Percentiles rank a stretch among this genome's conserved stretches.
phyloP scores from a whole-genome alignment of 73 alveolate genomes.

The Paramecium primaurelia region DNA sequence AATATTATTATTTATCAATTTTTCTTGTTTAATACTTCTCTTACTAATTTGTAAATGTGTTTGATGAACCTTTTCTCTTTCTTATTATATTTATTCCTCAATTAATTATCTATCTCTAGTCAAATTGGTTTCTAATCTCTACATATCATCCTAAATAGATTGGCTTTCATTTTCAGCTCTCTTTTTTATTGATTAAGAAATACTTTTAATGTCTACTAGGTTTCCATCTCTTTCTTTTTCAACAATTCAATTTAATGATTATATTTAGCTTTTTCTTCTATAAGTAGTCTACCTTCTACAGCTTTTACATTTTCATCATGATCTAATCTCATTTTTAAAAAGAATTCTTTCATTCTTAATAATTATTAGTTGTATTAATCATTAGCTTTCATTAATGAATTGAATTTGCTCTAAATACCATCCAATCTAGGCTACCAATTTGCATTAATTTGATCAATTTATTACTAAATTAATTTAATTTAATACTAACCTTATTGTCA shows the following conservation, averaged over 20 bases:
- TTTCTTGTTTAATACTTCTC: constrained; percentile 10
- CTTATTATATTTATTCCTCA: neutral
- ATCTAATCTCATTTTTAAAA: constrained; percentile 47
- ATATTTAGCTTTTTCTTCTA: constrained; percentile 17
- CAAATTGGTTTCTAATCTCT: neutral
- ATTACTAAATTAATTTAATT: neutral
- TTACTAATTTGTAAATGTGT: constrained; percentile 13
- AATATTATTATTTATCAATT: neutral
- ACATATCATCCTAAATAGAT: neutral
- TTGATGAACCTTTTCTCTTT: neutral
- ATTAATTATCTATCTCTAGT: neutral
- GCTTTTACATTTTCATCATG: constrained; percentile 38
- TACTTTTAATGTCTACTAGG: neutral
- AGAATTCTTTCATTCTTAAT: constrained; percentile 13
- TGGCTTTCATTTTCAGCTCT: neutral
- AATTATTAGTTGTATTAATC: neutral
- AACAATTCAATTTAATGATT: neutral
- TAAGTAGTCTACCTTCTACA: neutral
- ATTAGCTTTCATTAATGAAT: neutral
- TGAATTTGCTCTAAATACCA: neutral
- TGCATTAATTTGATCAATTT: neutral
- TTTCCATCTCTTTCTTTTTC: constrained; percentile 21
- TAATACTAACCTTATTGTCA: neutral
- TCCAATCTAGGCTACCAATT: constrained; percentile 36
- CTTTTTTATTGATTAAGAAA: neutral